Base-by-base conservation (phyloP, 768 basidiomycete species). In the Tephrocybe sp. region DNA sequence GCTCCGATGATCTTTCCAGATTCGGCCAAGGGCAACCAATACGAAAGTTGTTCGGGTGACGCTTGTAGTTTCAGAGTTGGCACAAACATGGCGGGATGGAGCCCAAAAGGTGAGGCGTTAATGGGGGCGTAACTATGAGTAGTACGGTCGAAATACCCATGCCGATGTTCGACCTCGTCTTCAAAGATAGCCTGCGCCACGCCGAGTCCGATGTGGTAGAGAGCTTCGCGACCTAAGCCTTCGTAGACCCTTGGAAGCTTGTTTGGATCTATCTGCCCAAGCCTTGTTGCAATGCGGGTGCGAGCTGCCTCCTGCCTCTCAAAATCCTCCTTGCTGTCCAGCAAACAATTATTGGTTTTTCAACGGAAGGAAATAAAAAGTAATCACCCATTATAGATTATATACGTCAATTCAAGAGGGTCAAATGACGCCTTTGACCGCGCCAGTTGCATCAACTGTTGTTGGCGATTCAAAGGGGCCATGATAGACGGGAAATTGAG, bases 71-170 rank as follows among this genome's bases (percentile, higher is more conserved):
- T 59, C 11, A 64, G 23, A 4, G 59, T 59, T 2, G 59, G 58
- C 4, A 58, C 52, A 39, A 65, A 63, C 62, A 65, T 61, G 12
- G 30, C 16, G 13, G 47, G 29, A 41, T 64, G 63, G 8, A 63
- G 44, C 3, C 64, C 62, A 29, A 64, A 57, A 33, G 63, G 61
- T 7, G 63, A 61, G 27, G 60, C 49, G 29, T 62, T 65, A 27
- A 54, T 37, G 9, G 59, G 45, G 16, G 39, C 39, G 29, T 60
- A 57, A 8, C 46, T 47, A 30, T 56, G 52, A 4, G 56, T 59
- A 10, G 48, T 33, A 2, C 18, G 19, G 29, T 57, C 33, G 36
- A 64, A 64, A 5, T 43, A 18, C 11, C 51, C 45, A 36, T 62
- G 60, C 1, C 29, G 19, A 23, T 61, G 30, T 16, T 47, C 19